Conservation (phyloP, 306 rosid species). For the Rubus parviflorus region DNA sequence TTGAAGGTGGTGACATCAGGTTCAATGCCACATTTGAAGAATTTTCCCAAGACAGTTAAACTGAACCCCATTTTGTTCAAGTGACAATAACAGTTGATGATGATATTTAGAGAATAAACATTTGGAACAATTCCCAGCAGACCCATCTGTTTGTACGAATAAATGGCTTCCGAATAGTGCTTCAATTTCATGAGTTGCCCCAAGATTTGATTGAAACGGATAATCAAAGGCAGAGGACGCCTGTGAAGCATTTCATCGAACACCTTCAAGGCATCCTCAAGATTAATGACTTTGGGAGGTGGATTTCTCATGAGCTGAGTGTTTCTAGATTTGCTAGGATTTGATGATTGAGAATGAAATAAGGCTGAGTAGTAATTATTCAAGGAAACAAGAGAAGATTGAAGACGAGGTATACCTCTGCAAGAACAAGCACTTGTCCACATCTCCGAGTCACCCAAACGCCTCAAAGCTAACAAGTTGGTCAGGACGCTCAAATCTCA, state of each 20-base stretch:
- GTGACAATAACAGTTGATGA: constrained; percentile 39
- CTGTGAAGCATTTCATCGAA: constrained; percentile 23
- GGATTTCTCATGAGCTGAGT: background rate
- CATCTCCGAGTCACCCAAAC: no score
- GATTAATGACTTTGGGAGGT: background rate
- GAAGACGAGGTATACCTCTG: no score
- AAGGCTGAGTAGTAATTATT: no score
- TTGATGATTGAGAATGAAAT: background rate
- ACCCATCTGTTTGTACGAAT: constrained; percentile 24
- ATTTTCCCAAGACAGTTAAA: constrained; percentile 23
- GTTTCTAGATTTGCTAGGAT: background rate
- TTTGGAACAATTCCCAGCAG: background rate
- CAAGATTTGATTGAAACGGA: constrained; percentile 30
- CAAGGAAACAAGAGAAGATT: no score
- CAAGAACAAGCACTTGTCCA: no score
- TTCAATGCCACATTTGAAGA: constrained; percentile 24
- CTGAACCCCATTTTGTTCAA: constrained; percentile 15
- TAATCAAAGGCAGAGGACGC: constrained; percentile 21
- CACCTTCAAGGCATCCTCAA: background rate
- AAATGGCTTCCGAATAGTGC: constrained; percentile 20
- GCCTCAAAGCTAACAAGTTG: no score
- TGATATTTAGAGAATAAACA: constrained; percentile 34
- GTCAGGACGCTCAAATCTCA: no score
- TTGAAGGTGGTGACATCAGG: constrained; percentile 7
- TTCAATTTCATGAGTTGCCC: constrained; percentile 25